Base-by-base conservation (phyloP, 2,329 filamentous ascomycete genomes). In the Mycosphaerella arachidis region DNA sequence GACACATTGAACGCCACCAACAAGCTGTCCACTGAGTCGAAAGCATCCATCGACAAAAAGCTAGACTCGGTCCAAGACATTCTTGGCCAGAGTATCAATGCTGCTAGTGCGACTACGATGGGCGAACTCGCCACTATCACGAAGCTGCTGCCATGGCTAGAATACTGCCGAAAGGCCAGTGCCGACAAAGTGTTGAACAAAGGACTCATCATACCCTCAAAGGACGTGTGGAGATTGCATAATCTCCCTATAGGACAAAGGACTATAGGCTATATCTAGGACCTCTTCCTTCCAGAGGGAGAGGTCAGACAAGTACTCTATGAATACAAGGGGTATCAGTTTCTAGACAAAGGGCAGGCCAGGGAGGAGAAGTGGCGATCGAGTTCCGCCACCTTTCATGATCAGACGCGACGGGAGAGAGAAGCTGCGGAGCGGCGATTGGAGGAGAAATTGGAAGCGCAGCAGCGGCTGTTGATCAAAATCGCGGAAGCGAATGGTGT, bases 331-430 rank as follows among this genome's bases (percentile, higher is more conserved):
- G n/a, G n/a, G n/a, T n/a, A n/a, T n/a, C n/a, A n/a, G n/a, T n/a
- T n/a, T n/a, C n/a, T n/a, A n/a, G n/a, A n/a, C n/a, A 67, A 71
- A 29, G 70, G 73, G 56, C 68, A 75, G 56, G 66, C 71, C 43
- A 66, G 72, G 27, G 74, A 76, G 61, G 75, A 77, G 55, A 75
- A 69, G 48, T 77, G 74, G 75, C 71, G 75, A n/a, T 72, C 71
- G 1, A 72, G 71, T 20, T 75, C 72, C 35, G 75, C 75, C 1
- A 70, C 69, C 9, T 77, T 77, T 63, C 75, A 76, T 57, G 73
- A 77, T 59, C 68, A 71, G 60, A 67, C 65, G 33, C 68, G 72
- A 18, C 63, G 69, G 33, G 69, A 75, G 45, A 70, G 74, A 18
- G 74, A 77, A 61, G 65, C 58, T 31, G 72, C 74, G 30, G 72